Evolutionary conservation across 345 rosid genomes (phyloP).

Genomic region (Corchorus olitorius): DNA sequence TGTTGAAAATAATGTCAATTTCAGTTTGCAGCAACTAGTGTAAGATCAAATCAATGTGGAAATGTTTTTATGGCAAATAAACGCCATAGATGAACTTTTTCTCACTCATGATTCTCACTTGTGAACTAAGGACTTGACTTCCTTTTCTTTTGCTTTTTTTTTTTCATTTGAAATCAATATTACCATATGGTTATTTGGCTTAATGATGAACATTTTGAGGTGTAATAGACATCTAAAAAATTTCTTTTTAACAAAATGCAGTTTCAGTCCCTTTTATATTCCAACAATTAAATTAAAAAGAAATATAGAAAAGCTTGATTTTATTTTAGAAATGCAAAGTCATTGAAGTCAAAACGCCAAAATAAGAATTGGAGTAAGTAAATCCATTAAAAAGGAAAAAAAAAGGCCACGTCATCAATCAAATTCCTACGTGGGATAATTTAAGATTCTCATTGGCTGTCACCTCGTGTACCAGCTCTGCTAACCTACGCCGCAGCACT

Average conservation of each 20-base stretch:
- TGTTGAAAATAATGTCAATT: background rate
- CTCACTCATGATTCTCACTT: background rate
- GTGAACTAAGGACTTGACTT: background rate
- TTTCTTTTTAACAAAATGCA: too few relatives aligned
- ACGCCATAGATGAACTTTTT: background rate
- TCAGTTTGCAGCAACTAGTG: background rate
- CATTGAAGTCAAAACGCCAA: too few relatives aligned
- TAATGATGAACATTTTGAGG: too few relatives aligned
- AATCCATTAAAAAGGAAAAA: background rate
- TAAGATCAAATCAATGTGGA: background rate
- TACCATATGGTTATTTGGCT: too few relatives aligned
- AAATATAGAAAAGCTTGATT: too few relatives aligned
- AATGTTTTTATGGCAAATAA: background rate
- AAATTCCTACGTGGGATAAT: background rate
- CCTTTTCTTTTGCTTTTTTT: background rate
- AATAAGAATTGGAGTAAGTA: too few relatives aligned
- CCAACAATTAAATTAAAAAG: too few relatives aligned
- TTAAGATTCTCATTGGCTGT: conserved; percentile 10
- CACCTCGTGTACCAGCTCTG: background rate
- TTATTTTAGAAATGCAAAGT: too few relatives aligned
- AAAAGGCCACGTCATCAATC: background rate
- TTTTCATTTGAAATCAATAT: background rate
- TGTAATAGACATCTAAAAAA: too few relatives aligned
- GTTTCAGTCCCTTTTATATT: too few relatives aligned
- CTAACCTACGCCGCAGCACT: background rate